Base-by-base conservation (phyloP, 768 basidiomycete genomes). In the Psilocybe sp. region DNA sequence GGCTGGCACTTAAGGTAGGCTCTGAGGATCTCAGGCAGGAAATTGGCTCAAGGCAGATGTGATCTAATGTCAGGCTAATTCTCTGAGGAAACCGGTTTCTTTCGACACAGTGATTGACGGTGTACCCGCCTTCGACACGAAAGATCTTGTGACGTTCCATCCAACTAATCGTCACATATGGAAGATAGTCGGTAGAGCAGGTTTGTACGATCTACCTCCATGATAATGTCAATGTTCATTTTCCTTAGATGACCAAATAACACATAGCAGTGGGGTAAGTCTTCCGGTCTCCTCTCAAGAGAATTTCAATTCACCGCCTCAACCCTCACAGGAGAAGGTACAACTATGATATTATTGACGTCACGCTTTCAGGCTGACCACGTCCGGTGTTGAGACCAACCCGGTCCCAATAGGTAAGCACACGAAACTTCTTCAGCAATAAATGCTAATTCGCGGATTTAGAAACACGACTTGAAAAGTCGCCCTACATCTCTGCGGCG, bases 181-280 rank as follows among this genome's bases (percentile, higher is more conserved):
- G 49, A 44, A 44, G 23, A 36, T 50, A 16, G 19, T 35, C 13
- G 49, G 49, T 15, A 28, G 49, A 31, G 41, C 49, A 37, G 49
- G 49, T 50, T 11, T 28, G 49, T 50, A 14, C 7, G 12, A 4
- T 40, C 10, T 43, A 20, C 5, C 14, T 16, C 36, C 3, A 28
- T 18, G 9, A 19, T 12, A 8, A 9, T 7, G 11, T 13, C 38
- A 9, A 15, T 12, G 43, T 9, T 14, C 11, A 5, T 16, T 6
- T 2, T 28, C 5, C n/a, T 23, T 23, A 50, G 49, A 50, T 38
- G 49, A 43, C 2, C 49, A 44, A 33, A 50, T 50, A 5, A 50
- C 44, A 43, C 49, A 50, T 37, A 50, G 49, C 10, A 43, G 34
- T 14, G 49, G 49, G 19, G 49, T 44, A 31, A 38, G 49, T 41